Conservation (phyloP, 1,284 basidiomycete species). For the Puccinia sorghi region DNA sequence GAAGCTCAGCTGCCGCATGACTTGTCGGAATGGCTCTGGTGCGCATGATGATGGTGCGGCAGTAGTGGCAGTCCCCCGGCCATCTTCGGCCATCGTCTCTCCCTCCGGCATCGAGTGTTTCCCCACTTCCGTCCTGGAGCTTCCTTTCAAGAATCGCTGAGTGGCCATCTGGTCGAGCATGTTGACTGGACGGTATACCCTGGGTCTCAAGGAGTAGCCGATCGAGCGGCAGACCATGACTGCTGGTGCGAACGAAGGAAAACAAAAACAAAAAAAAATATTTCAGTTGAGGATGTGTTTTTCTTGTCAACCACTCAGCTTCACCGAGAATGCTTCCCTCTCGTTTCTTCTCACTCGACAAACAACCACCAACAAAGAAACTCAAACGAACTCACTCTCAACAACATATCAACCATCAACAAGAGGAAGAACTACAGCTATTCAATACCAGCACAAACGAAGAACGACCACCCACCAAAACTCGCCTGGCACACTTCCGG, state of each 20-base stretch:
- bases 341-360: background rate
- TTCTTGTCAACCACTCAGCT: background rate
- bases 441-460: background rate
- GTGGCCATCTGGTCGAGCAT: no score
- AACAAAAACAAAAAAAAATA: no score
- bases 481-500: slow-evolving; percentile 15
- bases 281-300: background rate
- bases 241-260: background rate
- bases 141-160: no score
- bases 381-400: background rate
- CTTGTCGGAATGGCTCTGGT: background rate
- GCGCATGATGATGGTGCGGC: background rate
- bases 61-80: background rate
- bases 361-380: background rate
- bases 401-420: background rate
- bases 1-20: slow-evolving; percentile 37
- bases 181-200: no score
- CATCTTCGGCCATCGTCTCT: background rate
- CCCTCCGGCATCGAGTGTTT: no score
- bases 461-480: background rate
- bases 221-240: background rate
- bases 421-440: slow-evolving; percentile 14
- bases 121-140: no score
- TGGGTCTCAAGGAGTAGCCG: background rate
- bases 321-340: background rate